Conservation (phyloP, 1,284 basidiomycete species). For the Austroboletus niveus region DNA sequence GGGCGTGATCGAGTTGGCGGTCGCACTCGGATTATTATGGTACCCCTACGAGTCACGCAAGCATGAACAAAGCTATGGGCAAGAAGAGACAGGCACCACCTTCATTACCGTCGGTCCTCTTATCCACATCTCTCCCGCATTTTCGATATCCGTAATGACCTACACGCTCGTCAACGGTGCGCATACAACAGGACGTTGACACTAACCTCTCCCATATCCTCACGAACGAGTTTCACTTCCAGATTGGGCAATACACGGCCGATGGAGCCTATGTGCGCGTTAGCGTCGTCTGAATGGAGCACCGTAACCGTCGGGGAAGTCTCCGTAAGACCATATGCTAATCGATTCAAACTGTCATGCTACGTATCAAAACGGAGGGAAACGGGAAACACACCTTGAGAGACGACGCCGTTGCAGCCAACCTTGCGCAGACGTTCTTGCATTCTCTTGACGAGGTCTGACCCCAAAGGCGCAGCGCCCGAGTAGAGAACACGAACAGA, state of each 20-base stretch:
- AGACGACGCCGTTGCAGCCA: conserved; percentile 35
- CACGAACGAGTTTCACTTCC: conserved; percentile 70
- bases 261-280: conserved; percentile 58
- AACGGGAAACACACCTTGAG: conserved; percentile 42
- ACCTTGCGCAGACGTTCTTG: conserved; percentile 39
- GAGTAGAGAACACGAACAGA: conserved; percentile 62
- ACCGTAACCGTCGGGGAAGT: conserved; percentile 64
- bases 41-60: conserved; percentile 47
- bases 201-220: conserved; percentile 48
- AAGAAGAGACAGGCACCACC: conserved; percentile 29
- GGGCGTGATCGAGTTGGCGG: conserved; percentile 60
- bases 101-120: conserved; percentile 81
- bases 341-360: not conserved
- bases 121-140: conserved; percentile 76
- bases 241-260: conserved; percentile 79
- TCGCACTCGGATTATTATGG: conserved; percentile 66
- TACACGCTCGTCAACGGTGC: conserved; percentile 6
- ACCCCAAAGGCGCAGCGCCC: conserved; percentile 82
- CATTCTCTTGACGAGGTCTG: conserved; percentile 52
- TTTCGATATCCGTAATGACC: conserved; percentile 27
- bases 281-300: conserved; percentile 38
- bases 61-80: not conserved
- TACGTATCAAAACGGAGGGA: not conserved
- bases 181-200: not conserved
- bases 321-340: conserved; percentile 80